Percentiles rank a stretch among this genome's conserved stretches.
Conservation (phyloP, 192 early-diverging fungal species). For the Coemansia sp. region DNA sequence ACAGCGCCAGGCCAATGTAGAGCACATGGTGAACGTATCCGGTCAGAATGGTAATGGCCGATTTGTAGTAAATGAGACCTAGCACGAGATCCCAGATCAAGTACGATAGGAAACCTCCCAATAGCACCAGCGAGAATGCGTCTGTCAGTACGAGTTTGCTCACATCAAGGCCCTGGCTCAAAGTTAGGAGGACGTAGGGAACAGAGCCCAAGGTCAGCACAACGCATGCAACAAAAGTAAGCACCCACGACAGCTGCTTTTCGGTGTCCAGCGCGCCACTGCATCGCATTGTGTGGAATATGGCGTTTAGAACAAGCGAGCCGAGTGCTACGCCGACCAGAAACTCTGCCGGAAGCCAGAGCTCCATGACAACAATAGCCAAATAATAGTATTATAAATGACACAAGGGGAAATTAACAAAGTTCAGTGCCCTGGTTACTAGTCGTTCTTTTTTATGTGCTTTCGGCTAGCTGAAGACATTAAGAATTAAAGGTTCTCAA, state of each 20-base stretch:
- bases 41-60: constrained; percentile 54
- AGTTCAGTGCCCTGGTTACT: background rate
- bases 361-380: background rate
- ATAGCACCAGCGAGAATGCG: constrained; percentile 28
- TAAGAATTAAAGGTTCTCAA: background rate
- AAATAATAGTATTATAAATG: background rate
- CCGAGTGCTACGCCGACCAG: constrained; percentile 17
- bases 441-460: background rate
- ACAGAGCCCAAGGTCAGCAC: constrained; percentile 33
- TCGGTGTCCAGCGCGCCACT: constrained; percentile 16
- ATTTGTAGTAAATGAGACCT: constrained; percentile 56
- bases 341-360: constrained; percentile 10
- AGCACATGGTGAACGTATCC: constrained; percentile 66
- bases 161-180: constrained; percentile 14
- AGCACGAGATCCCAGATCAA: constrained; percentile 57
- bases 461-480: background rate
- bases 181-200: constrained; percentile 17
- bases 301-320: constrained; percentile 17
- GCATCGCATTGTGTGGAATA: constrained; percentile 20
- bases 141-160: constrained; percentile 31
- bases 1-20: constrained; percentile 41
- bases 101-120: constrained; percentile 58
- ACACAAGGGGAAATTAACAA: background rate
- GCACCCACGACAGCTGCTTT: constrained; percentile 54
- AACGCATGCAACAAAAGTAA: constrained; percentile 43